A percentile compares a stretch with the other conserved stretches of the same genome.
phyloP scores from a whole-genome alignment of 257 asterid genomes.

The Solanum microdontum region DNA sequence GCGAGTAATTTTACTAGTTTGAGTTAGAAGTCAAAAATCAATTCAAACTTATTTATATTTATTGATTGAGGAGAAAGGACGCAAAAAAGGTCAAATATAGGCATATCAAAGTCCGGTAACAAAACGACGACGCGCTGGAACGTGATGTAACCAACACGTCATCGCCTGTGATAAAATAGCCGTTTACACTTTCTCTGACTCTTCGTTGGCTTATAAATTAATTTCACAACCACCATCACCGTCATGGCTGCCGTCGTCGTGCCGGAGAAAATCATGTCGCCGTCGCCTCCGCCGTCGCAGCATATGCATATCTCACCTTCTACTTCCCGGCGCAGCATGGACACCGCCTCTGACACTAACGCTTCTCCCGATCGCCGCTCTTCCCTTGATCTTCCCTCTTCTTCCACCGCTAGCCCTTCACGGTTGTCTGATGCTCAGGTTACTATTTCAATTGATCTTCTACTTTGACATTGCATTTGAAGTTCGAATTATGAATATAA shows the following conservation, averaged over 20 bases:
- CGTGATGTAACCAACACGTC: not conserved
- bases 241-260: conserved; percentile 48
- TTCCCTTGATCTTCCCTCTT: conserved; percentile 8
- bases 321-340: conserved; percentile 26
- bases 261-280: conserved; percentile 42
- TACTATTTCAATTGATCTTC: not conserved
- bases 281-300: conserved; percentile 31
- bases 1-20: no score
- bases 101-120: not conserved
- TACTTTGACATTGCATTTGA: not conserved
- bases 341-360: conserved; percentile 28
- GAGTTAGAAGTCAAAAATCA: no score
- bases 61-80: not conserved
- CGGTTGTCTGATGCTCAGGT: conserved; percentile 41
- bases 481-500: not conserved
- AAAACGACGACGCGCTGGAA: not conserved
- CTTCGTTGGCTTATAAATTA: not conserved
- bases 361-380: conserved; percentile 29
- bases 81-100: not conserved
- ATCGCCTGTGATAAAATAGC: not conserved
- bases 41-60: not conserved
- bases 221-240: not conserved
- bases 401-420: conserved; percentile 31
- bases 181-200: not conserved
- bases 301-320: conserved; percentile 20